Evolutionary conservation across 1,139 yeast genomes (phyloP), one percentile per base, ranked within the genome.

Genomic region (Suhomyces bokatorum): DNA sequence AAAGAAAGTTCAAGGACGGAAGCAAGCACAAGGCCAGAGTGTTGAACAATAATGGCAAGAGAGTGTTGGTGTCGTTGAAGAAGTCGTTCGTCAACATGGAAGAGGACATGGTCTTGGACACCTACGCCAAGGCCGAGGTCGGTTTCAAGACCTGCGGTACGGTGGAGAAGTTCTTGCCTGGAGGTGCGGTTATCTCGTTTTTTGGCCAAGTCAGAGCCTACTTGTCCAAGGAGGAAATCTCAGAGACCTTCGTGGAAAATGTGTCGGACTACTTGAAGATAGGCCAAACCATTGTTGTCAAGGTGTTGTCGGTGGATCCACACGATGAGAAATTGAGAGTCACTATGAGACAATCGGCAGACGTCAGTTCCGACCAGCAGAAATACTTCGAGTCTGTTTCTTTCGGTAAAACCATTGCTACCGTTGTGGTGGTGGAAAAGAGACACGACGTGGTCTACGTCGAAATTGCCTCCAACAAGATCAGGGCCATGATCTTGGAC

Each of bases 1-100:
- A 93, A 66, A 81, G 93, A 70, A 88, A 90, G 61, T 93, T 83
- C 74, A 88, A 87, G 64, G 80, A 81, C 40, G 98, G 97, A 9
- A 71, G 85, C 40, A 86, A 83, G 54, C 87, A 87, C 32, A 86
- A 78, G 58, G 95, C 86, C 49, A 81, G 97, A 66, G 80, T 78
- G 9, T 64, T 78, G 52, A 69, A 63, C 43, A 68, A 67, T 29
- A 58, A 62, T 32, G 70, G 73, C 17, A 67, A 61, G 54, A 56
- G 76, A 44, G 69, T 89, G 38, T 67, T 72, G 42, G 73, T 88
- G 31, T 87, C 99, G 3, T 66, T 91, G 56, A 90, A 91, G 64
- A 93, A 91, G 65, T 81, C 96, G 1, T 71, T 93, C 36, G 88
- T 91, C 30, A 80, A 81, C 57, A 64, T 78, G 37, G 85, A 81